Base-by-base conservation (phyloP, 1,284 basidiomycete genomes). In the Macrocybe sp. region DNA sequence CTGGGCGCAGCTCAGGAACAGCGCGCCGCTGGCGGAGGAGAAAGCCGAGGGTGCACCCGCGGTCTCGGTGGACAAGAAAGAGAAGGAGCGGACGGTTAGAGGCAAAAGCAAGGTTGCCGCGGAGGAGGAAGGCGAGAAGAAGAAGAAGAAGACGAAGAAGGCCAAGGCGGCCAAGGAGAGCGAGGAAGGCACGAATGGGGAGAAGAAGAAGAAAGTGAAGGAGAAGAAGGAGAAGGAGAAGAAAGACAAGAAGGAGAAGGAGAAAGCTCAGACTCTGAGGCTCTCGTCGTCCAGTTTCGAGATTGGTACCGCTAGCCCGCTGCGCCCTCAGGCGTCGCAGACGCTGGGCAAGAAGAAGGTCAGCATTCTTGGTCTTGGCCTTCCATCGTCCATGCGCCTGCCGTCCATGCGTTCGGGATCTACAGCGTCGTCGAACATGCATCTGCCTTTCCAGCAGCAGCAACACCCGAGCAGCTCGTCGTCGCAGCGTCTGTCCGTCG, bases 281-380 rank as follows among this genome's bases (percentile, higher is more conserved):
- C 62, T 69, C 51, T 84, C 81, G 2, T 72, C 74, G 0, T 80
- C 80, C 58, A 81, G 78, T 56, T 87, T 85, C 53, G 85, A 87
- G 60, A 74, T 74, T 1, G 83, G 83, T 22, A 62, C 65, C 4
- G 64, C 70, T 29, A 73, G 61, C 53, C 78, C 69, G 31, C 64
- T 64, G 16, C 11, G 11, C 41, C 41, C 41, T 29, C 41, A 29
- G 12, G 52, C 55, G 8, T 56, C 52, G 35, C 59, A 65, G 37
- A 67, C 72, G 9, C 61, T 78, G 0, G 71, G 70, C 0, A 72
- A 69, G 58, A 82, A 77, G 72, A 85, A 83, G 59, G 67, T 72
- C 29, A 79, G 75, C 37, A 78, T 83, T 44, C 68, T 85, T 7
- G 78, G 76, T 0, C 50, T 77, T 46, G 75, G 81, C 2, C 58